phyloP scores from a whole-genome alignment of 495 filamentous ascomycete genomes.

The Penicillium alfredii region DNA sequence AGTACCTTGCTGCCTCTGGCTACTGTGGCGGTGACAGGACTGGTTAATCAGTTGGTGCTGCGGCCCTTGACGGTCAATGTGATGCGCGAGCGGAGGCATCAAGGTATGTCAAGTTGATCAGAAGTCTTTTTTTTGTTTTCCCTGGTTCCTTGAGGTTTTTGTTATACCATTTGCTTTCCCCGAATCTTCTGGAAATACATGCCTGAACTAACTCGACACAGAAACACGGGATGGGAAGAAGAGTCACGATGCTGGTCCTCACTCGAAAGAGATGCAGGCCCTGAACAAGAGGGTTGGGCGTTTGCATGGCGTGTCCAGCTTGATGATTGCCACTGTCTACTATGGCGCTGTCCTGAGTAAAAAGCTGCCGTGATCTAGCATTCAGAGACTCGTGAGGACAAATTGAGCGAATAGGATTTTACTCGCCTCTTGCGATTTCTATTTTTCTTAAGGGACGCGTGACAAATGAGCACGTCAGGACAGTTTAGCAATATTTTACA shows the following conservation, averaged over 20 bases:
- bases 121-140: constrained; percentile 19
- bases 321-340: constrained; percentile 58
- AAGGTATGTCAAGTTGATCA: too few relatives aligned
- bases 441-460: too few relatives aligned
- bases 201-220: constrained; percentile 14
- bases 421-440: too few relatives aligned
- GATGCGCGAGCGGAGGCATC: constrained; percentile 68
- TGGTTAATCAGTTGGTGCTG: constrained; percentile 61
- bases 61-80: constrained; percentile 65
- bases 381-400: too few relatives aligned
- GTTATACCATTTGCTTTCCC: too few relatives aligned
- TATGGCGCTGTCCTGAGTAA: constrained; percentile 69
- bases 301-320: constrained; percentile 70
- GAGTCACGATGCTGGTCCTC: constrained; percentile 66
- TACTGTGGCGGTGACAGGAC: constrained; percentile 54
- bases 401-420: too few relatives aligned
- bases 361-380: too few relatives aligned
- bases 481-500: too few relatives aligned
- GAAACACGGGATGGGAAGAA: constrained; percentile 80
- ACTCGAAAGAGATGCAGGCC: constrained; percentile 72
- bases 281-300: constrained; percentile 75
- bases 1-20: constrained; percentile 59
- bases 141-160: too few relatives aligned
- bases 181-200: not conserved
- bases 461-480: too few relatives aligned